Evolutionary conservation across 805 yeast genomes (phyloP).

Genomic region (Starmerella apicola): DNA sequence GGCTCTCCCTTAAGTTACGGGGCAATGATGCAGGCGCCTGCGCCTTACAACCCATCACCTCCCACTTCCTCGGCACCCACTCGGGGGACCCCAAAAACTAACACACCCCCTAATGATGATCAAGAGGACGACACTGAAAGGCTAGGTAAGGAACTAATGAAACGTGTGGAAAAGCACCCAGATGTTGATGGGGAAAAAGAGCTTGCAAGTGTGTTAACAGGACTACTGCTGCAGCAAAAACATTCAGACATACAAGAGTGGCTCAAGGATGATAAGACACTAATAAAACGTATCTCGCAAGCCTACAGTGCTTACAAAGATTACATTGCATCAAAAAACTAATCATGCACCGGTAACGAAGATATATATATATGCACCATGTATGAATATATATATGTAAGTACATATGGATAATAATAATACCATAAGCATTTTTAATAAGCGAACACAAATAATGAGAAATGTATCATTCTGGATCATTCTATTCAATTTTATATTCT

Average conservation of each 20-base stretch:
- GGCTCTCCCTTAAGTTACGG: too few species aligned
- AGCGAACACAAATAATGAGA: too few species aligned
- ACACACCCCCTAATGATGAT: neutral
- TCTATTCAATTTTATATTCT: too few species aligned
- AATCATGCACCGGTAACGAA: too few species aligned
- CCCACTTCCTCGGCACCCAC: neutral
- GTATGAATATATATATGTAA: too few species aligned
- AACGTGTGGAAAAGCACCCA: conserved; percentile 66
- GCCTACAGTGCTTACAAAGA: conserved; percentile 71
- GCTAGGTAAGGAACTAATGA: conserved; percentile 84
- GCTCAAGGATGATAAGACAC: conserved; percentile 71
- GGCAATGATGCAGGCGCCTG: neutral
- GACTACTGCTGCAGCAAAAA: conserved; percentile 88
- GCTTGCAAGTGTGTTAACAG: conserved; percentile 91
- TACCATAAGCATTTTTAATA: neutral
- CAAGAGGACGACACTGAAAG: conserved; percentile 1
- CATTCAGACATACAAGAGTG: conserved; percentile 71
- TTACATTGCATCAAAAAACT: too few species aligned
- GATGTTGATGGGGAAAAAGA: conserved; percentile 63
- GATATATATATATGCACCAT: too few species aligned
- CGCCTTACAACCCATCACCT: neutral
- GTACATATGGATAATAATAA: neutral
- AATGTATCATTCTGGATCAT: too few species aligned
- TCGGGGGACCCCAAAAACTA: neutral
- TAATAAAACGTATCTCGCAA: conserved; percentile 76